phyloP scores from a whole-genome alignment of 768 basidiomycete genomes.

The Boletus patriciae region DNA sequence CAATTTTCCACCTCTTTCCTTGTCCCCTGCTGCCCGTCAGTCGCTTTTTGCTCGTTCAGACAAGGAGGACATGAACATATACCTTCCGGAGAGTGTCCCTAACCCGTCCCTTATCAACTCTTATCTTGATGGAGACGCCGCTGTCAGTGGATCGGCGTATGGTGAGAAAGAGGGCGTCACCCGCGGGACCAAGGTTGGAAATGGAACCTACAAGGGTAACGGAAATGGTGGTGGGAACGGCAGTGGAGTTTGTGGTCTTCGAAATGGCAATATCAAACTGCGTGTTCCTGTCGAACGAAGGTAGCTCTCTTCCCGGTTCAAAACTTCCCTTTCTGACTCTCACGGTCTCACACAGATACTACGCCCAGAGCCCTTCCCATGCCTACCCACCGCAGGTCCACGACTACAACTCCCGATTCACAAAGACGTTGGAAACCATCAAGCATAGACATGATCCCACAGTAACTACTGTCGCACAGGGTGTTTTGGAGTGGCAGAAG shows the following conservation, averaged over 20 bases:
- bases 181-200: slow-evolving; percentile 14
- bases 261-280: slow-evolving; percentile 16
- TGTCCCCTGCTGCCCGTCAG: slow-evolving; percentile 14
- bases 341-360: slow-evolving; percentile 57
- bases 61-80: slow-evolving; percentile 18
- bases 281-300: slow-evolving; percentile 20
- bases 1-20: slow-evolving; percentile 12
- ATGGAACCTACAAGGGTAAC: slow-evolving; percentile 14
- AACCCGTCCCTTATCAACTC: slow-evolving; percentile 17
- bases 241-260: slow-evolving; percentile 12
- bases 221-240: slow-evolving; percentile 25
- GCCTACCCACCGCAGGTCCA: slow-evolving; percentile 89
- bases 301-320: not conserved
- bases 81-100: slow-evolving; percentile 15
- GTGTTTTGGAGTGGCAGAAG: slow-evolving; percentile 94
- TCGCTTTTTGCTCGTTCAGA: slow-evolving; percentile 10
- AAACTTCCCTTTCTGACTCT: slow-evolving; percentile 2
- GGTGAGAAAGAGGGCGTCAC: slow-evolving; percentile 16
- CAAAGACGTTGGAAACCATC: slow-evolving; percentile 80
- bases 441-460: slow-evolving; percentile 96
- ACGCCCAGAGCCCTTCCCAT: slow-evolving; percentile 68
- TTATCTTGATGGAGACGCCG: slow-evolving; percentile 32
- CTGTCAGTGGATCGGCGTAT: slow-evolving; percentile 7
- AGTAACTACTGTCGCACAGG: slow-evolving; percentile 94
- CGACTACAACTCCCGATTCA: slow-evolving; percentile 92